Conservation (phyloP, 139 green algal species). For the Nannochloris sp. region DNA sequence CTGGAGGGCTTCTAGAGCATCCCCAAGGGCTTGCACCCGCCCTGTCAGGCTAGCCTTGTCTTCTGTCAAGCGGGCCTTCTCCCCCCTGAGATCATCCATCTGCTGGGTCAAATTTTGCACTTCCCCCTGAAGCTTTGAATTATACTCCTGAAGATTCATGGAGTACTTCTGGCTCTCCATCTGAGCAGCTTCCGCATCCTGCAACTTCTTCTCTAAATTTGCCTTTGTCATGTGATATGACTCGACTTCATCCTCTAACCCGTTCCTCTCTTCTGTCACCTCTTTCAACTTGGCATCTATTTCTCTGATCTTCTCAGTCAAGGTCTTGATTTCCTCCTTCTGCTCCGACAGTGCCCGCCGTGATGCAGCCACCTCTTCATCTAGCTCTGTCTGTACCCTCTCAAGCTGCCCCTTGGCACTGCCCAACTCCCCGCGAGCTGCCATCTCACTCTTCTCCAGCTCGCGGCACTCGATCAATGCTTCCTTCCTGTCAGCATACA, state of each 20-base stretch:
- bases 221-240: slow-evolving; percentile 7
- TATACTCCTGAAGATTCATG: slow-evolving; percentile 29
- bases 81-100: slow-evolving; percentile 4
- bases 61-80: slow-evolving; percentile 20
- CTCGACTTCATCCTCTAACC: slow-evolving; percentile 2
- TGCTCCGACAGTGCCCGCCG: slow-evolving; percentile 3
- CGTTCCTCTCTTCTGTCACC: slow-evolving; percentile 7
- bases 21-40: slow-evolving; percentile 9
- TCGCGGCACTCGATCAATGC: background rate
- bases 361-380: slow-evolving; percentile 11
- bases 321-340: slow-evolving; percentile 36
- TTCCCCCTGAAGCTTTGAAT: slow-evolving; percentile 24
- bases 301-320: slow-evolving; percentile 15
- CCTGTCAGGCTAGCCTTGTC: slow-evolving; percentile 16
- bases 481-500: slow-evolving; percentile 12
- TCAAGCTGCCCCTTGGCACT: background rate
- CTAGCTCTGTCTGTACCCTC: background rate
- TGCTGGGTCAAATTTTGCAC: slow-evolving; percentile 4
- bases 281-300: slow-evolving; percentile 8
- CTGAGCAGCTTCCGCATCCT: background rate
- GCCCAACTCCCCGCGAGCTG: background rate
- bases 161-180: slow-evolving; percentile 24
- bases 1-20: slow-evolving; percentile 8
- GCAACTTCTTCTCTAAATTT: slow-evolving; percentile 7
- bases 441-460: slow-evolving; percentile 20